phyloP scores from a whole-genome alignment of 2,329 filamentous ascomycete genomes.

The Diplocarpon mali region DNA sequence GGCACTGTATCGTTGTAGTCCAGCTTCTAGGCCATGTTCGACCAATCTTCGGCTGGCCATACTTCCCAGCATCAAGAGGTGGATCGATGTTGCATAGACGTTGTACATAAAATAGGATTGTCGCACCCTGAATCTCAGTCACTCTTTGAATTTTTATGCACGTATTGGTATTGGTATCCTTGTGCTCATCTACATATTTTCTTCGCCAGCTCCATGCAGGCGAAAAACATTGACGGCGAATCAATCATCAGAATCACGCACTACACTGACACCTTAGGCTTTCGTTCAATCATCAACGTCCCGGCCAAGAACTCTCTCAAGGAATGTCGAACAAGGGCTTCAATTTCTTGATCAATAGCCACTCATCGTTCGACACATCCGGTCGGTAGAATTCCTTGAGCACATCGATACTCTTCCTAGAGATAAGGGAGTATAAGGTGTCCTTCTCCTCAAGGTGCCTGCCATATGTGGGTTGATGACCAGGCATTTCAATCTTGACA shows the following conservation, averaged over 20 bases:
- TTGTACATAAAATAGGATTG: too few species aligned
- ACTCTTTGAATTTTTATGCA: too few species aligned
- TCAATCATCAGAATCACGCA: neutral
- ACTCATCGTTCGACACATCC: constrained; percentile 86
- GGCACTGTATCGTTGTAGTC: too few species aligned
- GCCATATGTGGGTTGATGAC: constrained; percentile 87
- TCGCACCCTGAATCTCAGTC: too few species aligned
- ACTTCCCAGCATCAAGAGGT: too few species aligned
- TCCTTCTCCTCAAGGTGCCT: constrained; percentile 92
- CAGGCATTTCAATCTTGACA: constrained; percentile 90
- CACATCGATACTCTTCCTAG: constrained; percentile 79
- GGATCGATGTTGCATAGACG: too few species aligned
- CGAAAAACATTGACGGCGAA: neutral
- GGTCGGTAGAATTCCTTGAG: constrained; percentile 91
- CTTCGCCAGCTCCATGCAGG: constrained; percentile 3
- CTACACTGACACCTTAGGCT: constrained; percentile 1
- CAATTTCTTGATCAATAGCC: constrained; percentile 87
- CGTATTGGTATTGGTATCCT: too few species aligned
- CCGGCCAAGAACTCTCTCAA: constrained; percentile 2
- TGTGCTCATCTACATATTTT: constrained; percentile 7
- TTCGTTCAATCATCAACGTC: neutral
- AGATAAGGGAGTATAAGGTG: constrained; percentile 77
- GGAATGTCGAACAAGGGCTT: constrained; percentile 86
- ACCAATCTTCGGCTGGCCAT: too few species aligned
- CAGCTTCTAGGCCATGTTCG: too few species aligned